Conservation (phyloP, 2,329 filamentous ascomycete genomes). For the Neopestalotiopsis clavispora region DNA sequence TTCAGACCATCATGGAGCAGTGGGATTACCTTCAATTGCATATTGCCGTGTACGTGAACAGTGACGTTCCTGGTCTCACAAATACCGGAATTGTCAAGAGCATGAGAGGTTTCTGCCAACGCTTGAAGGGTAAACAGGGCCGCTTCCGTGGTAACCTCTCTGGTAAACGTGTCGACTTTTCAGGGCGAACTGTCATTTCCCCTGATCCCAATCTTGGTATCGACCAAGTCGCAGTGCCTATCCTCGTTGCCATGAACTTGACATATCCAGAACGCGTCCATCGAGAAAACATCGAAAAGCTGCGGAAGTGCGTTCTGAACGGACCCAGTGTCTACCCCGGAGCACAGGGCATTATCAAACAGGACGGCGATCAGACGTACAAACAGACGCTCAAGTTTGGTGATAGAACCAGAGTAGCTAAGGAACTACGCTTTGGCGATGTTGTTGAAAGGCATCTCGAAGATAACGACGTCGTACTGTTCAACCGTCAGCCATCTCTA, state of each 20-base stretch:
- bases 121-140: conserved; percentile 95
- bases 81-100: conserved; percentile 86
- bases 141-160: conserved; percentile 96
- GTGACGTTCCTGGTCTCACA: conserved; percentile 90
- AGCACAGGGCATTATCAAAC: conserved; percentile 80
- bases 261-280: conserved; percentile 93
- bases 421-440: conserved; percentile 80
- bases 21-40: conserved; percentile 98
- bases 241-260: conserved; percentile 92
- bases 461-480: conserved; percentile 93
- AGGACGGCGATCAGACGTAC: conserved; percentile 59
- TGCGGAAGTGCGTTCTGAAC: conserved; percentile 74
- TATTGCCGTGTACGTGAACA: conserved; percentile 98
- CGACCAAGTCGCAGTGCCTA: conserved; percentile 90
- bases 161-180: conserved; percentile 98
- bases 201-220: conserved; percentile 94
- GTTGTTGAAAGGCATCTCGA: conserved; percentile 93
- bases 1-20: conserved; percentile 93
- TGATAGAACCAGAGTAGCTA: conserved; percentile 72
- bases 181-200: conserved; percentile 94
- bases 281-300: conserved; percentile 82
- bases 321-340: conserved; percentile 84
- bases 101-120: conserved; percentile 88
- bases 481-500: conserved; percentile 96
- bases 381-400: conserved; percentile 79